A percentile compares a stretch with the other conserved stretches of the same genome.
These are phyloP conservation scores for Verbena officinalis DNA, from an alignment of 257 asterid species.

Conservation along the genomic window DNA sequence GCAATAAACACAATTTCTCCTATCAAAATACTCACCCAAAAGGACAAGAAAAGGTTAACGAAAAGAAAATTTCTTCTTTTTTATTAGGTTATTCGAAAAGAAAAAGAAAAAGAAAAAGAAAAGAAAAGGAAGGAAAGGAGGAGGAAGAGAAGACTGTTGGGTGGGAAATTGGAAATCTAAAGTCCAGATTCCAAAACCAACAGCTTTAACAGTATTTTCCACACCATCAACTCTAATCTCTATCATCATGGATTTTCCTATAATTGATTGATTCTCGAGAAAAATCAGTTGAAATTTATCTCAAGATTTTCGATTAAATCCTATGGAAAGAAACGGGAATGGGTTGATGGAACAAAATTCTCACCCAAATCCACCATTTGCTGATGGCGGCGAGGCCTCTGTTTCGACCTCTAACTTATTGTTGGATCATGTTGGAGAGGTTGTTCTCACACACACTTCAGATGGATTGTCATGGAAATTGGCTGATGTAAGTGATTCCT, in stretches of 20 bases:
- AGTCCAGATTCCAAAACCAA: conserved; percentile 27
- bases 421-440: conserved; percentile 71
- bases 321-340: conserved; percentile 55
- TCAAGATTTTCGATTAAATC: conserved; percentile 22
- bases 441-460: conserved; percentile 58
- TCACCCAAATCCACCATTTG: conserved; percentile 36
- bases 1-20: too few species aligned
- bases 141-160: not conserved
- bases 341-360: conserved; percentile 40
- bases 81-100: too few species aligned
- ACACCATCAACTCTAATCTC: conserved; percentile 6
- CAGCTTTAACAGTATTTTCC: not conserved
- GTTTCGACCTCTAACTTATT: conserved; percentile 55
- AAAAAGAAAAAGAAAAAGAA: too few species aligned
- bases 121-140: not conserved
- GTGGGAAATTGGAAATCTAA: conserved; percentile 7
- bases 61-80: too few species aligned
- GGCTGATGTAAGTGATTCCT: conserved; percentile 50
- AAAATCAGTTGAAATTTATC: conserved; percentile 16
- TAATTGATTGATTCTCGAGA: conserved; percentile 16
- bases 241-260: conserved; percentile 3
- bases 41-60: too few species aligned
- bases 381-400: conserved; percentile 38
- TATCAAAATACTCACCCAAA: too few species aligned
- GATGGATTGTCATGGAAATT: conserved; percentile 72